Evolutionary conservation across 2,329 filamentous ascomycete species (phyloP).

Genomic region (Eutypa lata): DNA sequence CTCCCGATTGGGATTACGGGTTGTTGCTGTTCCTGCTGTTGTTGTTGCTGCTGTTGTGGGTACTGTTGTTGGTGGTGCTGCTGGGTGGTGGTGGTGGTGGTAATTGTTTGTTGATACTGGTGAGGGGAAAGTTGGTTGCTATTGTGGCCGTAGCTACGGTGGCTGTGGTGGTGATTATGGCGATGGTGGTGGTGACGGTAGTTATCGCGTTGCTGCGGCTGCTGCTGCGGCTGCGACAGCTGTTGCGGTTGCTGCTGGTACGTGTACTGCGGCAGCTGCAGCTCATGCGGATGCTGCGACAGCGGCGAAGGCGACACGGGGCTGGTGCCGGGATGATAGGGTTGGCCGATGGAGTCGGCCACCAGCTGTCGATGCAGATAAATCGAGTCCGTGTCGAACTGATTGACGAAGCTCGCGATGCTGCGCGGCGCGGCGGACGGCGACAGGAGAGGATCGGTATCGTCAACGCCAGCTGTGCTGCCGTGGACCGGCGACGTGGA

Average conservation of each 20-base stretch:
- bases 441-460: conserved; percentile 5
- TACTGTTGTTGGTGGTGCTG: no score
- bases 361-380: conserved; percentile 16
- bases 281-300: background rate
- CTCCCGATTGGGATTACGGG: conserved; percentile 17
- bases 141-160: background rate
- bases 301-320: background rate
- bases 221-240: background rate
- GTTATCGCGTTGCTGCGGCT: background rate
- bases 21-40: background rate
- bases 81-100: no score
- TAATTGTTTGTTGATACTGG: background rate
- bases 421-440: conserved; percentile 7
- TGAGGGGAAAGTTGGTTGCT: background rate
- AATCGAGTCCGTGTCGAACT: conserved; percentile 16
- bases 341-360: conserved; percentile 12
- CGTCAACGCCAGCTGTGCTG: background rate
- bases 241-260: background rate
- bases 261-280: background rate
- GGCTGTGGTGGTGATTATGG: background rate
- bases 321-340: conserved; percentile 12
- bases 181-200: background rate
- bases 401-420: conserved; percentile 13
- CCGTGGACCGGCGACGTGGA: background rate
- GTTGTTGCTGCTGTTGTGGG: no score